Percentiles rank a stretch among this genome's conserved stretches.
These are phyloP conservation scores for Globisporangium nunn DNA, from an alignment of 352 stramenopile species.

Conservation along the genomic window DNA sequence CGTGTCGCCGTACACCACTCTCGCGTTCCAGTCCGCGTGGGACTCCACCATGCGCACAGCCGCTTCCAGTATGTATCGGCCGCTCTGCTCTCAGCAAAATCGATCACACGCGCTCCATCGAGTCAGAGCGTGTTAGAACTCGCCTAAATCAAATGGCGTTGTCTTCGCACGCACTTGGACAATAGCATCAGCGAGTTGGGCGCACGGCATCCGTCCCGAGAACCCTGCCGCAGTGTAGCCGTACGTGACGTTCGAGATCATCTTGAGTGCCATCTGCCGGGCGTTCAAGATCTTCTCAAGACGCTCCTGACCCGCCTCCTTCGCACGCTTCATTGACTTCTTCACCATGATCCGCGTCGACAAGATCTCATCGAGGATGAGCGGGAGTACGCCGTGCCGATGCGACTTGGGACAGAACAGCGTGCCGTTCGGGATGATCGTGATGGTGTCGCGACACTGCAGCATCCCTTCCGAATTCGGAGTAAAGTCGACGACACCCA, in stretches of 20 bases:
- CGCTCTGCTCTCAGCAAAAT: conserved; percentile 57
- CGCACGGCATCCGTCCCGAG: conserved; percentile 94
- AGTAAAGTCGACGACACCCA: conserved; percentile 58
- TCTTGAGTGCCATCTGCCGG: conserved; percentile 94
- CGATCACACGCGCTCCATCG: conserved; percentile 1
- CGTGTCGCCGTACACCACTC: conserved; percentile 96
- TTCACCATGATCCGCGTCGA: conserved; percentile 98
- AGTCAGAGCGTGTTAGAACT: background rate
- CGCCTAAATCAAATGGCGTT: too few relatives aligned
- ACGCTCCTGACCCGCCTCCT: conserved; percentile 51
- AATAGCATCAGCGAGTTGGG: conserved; percentile 97
- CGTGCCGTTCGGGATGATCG: conserved; percentile 91
- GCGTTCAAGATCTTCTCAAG: conserved; percentile 72
- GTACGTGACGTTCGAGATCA: conserved; percentile 99
- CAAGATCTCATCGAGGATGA: conserved; percentile 94
- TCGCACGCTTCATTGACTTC: conserved; percentile 91
- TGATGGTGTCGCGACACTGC: conserved; percentile 37
- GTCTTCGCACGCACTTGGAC: conserved; percentile 75
- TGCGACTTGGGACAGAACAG: conserved; percentile 92
- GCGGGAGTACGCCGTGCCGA: conserved; percentile 92
- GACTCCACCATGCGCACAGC: conserved; percentile 90
- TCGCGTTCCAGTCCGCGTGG: conserved; percentile 76
- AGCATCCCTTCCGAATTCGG: conserved; percentile 38
- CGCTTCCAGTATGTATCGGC: conserved; percentile 89
- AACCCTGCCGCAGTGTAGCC: conserved; percentile 98